Percentiles rank a stretch among this genome's conserved stretches.
Evolutionary conservation across 345 rosid species (phyloP).

Genomic region (Trapa bicornis): DNA sequence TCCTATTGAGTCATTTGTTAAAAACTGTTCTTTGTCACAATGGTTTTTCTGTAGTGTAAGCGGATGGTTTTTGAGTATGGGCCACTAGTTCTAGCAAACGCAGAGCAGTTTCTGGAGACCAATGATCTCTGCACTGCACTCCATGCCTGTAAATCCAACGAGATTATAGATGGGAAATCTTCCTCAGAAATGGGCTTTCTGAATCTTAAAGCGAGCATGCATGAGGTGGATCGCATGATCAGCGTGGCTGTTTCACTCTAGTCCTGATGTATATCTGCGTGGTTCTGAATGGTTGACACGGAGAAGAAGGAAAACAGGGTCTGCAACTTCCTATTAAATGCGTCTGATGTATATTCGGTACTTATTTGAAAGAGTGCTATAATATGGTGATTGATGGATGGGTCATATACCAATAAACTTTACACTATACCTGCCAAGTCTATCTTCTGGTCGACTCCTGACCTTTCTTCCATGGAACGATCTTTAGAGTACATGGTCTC

Average conservation of each 20-base stretch:
- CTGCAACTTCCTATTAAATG: background rate
- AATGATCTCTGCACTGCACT: conserved; percentile 59
- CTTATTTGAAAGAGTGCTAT: background rate
- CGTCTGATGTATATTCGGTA: background rate
- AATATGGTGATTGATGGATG: background rate
- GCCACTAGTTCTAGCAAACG: conserved; percentile 54
- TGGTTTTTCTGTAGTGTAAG: conserved; percentile 51
- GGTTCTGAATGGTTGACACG: background rate
- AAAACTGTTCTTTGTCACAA: background rate
- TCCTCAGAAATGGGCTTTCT: conserved; percentile 14
- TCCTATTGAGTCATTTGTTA: background rate
- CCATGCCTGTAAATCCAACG: conserved; percentile 42
- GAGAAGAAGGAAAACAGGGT: background rate
- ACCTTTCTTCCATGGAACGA: background rate
- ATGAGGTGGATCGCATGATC: background rate
- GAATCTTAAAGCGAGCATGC: conserved; percentile 23
- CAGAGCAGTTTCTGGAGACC: conserved; percentile 68
- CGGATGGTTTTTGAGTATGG: conserved; percentile 78
- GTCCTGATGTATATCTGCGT: background rate
- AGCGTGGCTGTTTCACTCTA: background rate
- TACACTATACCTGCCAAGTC: background rate
- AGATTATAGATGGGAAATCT: conserved; percentile 3
- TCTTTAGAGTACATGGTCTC: background rate
- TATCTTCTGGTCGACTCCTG: background rate
- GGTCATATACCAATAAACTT: background rate